Evolutionary conservation across 1,284 basidiomycete species (phyloP).

Genomic region (Singerocomus rubriflavus): DNA sequence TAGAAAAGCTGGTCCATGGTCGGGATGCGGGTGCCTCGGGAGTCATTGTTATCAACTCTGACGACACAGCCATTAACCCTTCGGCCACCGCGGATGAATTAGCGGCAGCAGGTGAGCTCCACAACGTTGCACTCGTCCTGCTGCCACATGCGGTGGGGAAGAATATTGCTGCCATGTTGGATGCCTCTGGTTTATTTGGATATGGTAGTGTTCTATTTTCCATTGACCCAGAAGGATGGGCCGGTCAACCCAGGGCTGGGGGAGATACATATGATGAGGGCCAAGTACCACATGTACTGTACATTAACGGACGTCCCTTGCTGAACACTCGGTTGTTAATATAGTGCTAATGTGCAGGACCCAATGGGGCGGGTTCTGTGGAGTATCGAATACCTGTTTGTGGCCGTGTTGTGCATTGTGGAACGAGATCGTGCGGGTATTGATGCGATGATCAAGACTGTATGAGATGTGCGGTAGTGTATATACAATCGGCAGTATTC

Average conservation of each 20-base stretch:
- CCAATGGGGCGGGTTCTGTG: not conserved
- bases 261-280: slow-evolving; percentile 8
- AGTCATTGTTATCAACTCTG: slow-evolving; percentile 67
- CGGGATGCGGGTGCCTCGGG: slow-evolving; percentile 67
- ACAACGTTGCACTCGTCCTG: slow-evolving; percentile 60
- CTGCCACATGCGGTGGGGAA: slow-evolving; percentile 51
- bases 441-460: too few species aligned
- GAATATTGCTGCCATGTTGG: slow-evolving; percentile 53
- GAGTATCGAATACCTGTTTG: too few species aligned
- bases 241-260: slow-evolving; percentile 26
- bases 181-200: slow-evolving; percentile 44
- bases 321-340: slow-evolving; percentile 70
- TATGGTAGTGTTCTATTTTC: slow-evolving; percentile 52
- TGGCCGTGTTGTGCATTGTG: too few species aligned
- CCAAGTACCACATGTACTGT: slow-evolving; percentile 49
- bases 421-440: too few species aligned
- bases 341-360: slow-evolving; percentile 28
- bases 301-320: slow-evolving; percentile 74
- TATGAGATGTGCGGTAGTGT: too few species aligned
- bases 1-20: slow-evolving; percentile 72
- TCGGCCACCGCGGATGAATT: slow-evolving; percentile 58
- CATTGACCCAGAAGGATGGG: slow-evolving; percentile 41
- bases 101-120: slow-evolving; percentile 52
- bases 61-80: slow-evolving; percentile 62
- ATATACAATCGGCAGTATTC: not conserved